Base-by-base conservation (phyloP, 495 filamentous ascomycete species). In the Aspergillus carlsbadensis region DNA sequence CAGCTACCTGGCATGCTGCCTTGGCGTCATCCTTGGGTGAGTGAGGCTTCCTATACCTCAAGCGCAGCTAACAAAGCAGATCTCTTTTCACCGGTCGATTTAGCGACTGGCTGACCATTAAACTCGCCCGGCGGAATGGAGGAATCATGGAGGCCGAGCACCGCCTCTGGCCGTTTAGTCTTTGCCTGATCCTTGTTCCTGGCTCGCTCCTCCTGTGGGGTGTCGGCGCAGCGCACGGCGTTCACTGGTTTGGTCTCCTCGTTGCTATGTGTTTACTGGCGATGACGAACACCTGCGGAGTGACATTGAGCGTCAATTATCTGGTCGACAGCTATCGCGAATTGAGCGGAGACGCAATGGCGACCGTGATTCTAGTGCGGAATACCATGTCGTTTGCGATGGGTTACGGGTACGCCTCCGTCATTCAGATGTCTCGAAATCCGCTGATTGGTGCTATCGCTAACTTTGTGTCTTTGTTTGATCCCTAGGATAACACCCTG, bases 351-450 rank as follows among this genome's bases (percentile, higher is more conserved):
- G 82, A 87, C 49, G 83, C 83, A 0, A 79, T 88, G 59, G 78
- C 82, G 8, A 83, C 79, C 35, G 79, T 86, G 10, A 89, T 89
- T 51, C 57, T 88, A 5, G 76, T 87, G 21, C 80, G 85, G 5
- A 88, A 87, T 61, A 86, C 82, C 17, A 87, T 87, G 85, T 78
- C 75, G 5, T 84, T 84, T 68, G 82, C 80, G 0, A 76, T 84
- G 37, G 70, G 76, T 4, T 84, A 84, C 61, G 82, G 80, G 70
- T 78, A 44, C 61, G 74, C 65, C 29, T 24, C 43, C 20, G 10
- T 26, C 3, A 6, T 52, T 50, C 1, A 11, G 39, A 17, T 51
- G 14, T 10, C 6, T 5, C 18, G 1, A 26, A 22, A 15, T 45
- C 15, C 37, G 10, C 54, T 64, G 36, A 63, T 42, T 33, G 41